Evolutionary conservation across 768 basidiomycete genomes (phyloP).

Genomic region (Pleurotus platypus): DNA sequence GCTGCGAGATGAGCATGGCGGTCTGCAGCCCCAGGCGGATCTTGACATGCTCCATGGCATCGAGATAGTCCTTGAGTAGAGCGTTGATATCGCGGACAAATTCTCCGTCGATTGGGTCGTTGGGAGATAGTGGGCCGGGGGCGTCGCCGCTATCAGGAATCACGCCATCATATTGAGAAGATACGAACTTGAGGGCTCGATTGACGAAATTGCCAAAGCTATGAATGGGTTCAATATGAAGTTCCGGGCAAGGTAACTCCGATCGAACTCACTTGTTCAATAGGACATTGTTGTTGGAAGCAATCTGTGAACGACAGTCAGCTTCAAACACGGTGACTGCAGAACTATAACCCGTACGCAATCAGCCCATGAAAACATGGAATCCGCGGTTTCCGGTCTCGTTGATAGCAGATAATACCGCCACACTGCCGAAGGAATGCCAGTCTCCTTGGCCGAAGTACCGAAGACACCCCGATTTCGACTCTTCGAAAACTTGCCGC

Average conservation of each 20-base stretch:
- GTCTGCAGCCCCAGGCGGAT: constrained; percentile 83
- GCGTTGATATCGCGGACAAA: constrained; percentile 81
- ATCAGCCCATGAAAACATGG: constrained; percentile 96
- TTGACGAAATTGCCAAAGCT: constrained; percentile 99
- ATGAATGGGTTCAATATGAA: neutral
- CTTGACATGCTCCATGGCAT: constrained; percentile 89
- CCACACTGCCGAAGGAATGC: constrained; percentile 93
- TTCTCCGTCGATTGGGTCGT: constrained; percentile 62
- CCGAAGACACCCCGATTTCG: constrained; percentile 97
- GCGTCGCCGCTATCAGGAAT: constrained; percentile 77
- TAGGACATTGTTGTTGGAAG: constrained; percentile 89
- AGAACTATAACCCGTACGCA: constrained; percentile 53
- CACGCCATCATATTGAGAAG: constrained; percentile 75
- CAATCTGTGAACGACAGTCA: constrained; percentile 47
- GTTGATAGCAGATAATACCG: constrained; percentile 92
- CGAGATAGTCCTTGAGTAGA: constrained; percentile 74
- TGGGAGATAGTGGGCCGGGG: constrained; percentile 65
- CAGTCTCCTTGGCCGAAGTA: constrained; percentile 89
- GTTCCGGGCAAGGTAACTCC: neutral
- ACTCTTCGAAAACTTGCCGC: constrained; percentile 98
- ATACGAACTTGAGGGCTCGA: constrained; percentile 87
- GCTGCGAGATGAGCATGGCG: constrained; percentile 85
- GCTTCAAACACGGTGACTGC: neutral
- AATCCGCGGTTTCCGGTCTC: constrained; percentile 89
- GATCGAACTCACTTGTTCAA: constrained; percentile 74